Base-by-base conservation (phyloP, 139 green algal genomes). In the Ettlia oleoabundans region DNA sequence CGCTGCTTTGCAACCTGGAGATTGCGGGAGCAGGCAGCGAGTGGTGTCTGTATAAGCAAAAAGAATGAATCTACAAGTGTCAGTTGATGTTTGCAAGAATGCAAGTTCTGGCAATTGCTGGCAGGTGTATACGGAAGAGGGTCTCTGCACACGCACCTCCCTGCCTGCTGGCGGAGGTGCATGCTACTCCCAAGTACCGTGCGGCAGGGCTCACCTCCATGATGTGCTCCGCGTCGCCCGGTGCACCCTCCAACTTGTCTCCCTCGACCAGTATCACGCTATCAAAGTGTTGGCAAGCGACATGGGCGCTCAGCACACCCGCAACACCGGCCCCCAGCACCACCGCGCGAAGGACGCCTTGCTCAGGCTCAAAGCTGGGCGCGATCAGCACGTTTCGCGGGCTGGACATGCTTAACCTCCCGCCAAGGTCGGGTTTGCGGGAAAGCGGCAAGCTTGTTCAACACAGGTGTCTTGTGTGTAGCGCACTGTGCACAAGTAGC, bases 281-380 rank as follows among this genome's bases (percentile, higher is more conserved):
- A 4, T 75, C 19, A n/a, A 70, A 73, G 38, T 73, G 71, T 61
- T 28, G 9, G 32, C 62, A 67, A 7, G 52, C 21, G 22, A 82
- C 53, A n/a, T 81, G 35, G 19, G 81, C 71, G 0, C 71, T 30
- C 28, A 82, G 30, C 15, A 86, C 22, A 0, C 81, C 81, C 32
- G 71, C 70, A 30, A 86, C 52, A 2, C 81, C 70, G 18, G 47
- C 81, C 2, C 81, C 81, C 51, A 82, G 7, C 1, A 86, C 32
- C 8, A 86, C 24, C 1, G 52, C 81, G 9, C 5, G 21, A 22
- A 28, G 24, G 6, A 2, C 26, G 35, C 21, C 28, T 28, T 18
- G 41, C 4, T n/a, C 1, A 37, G 7, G 18, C 26, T 42, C 64
- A 0, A 24, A 74, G 38, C 18, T 32, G 47, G 47, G 18, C 13